These are phyloP conservation scores for Chiua virens DNA, from an alignment of 768 basidiomycete genomes.

Conservation along the genomic window DNA sequence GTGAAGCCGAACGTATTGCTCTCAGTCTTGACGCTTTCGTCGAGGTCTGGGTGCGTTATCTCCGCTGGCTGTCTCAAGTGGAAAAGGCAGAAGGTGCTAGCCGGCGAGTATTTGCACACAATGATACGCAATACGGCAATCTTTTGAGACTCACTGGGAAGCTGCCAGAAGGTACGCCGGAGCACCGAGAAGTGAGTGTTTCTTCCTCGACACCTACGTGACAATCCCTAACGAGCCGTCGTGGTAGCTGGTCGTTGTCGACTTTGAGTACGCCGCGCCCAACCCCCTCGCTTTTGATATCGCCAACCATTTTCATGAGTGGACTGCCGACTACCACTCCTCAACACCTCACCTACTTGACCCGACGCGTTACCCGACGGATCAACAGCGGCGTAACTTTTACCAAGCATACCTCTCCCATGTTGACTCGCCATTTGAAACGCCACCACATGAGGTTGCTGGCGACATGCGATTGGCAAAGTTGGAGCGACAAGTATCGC, in stretches of 20 bases:
- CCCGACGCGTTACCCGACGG: slow-evolving; percentile 66
- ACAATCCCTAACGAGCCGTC: slow-evolving; percentile 12
- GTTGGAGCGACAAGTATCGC: slow-evolving; percentile 75
- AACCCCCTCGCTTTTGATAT: slow-evolving; percentile 96
- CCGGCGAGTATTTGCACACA: slow-evolving; percentile 81
- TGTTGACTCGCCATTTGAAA: slow-evolving; percentile 31
- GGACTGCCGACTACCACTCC: slow-evolving; percentile 89
- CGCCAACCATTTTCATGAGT: slow-evolving; percentile 96
- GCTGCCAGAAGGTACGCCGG: slow-evolving; percentile 54
- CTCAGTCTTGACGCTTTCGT: slow-evolving; percentile 68
- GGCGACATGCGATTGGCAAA: slow-evolving; percentile 47
- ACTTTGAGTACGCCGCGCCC: slow-evolving; percentile 95
- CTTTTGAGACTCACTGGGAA: slow-evolving; percentile 64
- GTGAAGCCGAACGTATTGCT: slow-evolving; percentile 44
- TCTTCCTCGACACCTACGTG: neutral
- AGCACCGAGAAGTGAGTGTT: slow-evolving; percentile 70
- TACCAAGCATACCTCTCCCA: slow-evolving; percentile 80
- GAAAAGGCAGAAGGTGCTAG: slow-evolving; percentile 62
- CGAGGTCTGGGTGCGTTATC: slow-evolving; percentile 65
- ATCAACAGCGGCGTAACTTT: slow-evolving; percentile 75
- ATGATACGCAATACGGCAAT: slow-evolving; percentile 96
- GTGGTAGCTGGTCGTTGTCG: slow-evolving; percentile 87
- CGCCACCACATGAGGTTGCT: slow-evolving; percentile 21
- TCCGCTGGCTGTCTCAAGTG: slow-evolving; percentile 62
- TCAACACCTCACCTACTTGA: slow-evolving; percentile 66